Conservation (phyloP, 306 rosid species). For the Canavalia ensiformis region DNA sequence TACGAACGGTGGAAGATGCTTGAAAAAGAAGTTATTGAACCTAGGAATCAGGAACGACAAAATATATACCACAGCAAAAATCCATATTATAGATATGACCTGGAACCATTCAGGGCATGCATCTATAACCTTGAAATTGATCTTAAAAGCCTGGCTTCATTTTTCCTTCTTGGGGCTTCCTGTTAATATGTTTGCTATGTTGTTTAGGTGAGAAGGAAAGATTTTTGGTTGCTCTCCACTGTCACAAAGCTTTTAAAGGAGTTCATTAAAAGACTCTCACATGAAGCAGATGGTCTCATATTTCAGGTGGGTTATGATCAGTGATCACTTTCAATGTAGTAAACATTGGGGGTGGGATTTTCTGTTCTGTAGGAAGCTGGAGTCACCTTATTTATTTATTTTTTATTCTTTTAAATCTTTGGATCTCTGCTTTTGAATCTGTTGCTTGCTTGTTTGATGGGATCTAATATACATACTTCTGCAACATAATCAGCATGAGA, state of each 20-base stretch:
- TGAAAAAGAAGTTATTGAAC: conserved; percentile 99
- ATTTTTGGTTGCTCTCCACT: conserved; percentile 97
- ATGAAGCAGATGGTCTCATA: conserved; percentile 97
- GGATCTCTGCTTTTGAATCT: conserved; percentile 33
- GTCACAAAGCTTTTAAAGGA: conserved; percentile 91
- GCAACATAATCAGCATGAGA: conserved; percentile 27
- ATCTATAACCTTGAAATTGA: conserved; percentile 44
- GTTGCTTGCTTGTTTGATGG: conserved; percentile 28
- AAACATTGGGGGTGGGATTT: conserved; percentile 21
- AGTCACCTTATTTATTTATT: neutral
- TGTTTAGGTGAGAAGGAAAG: conserved; percentile 97
- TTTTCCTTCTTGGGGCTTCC: conserved; percentile 32
- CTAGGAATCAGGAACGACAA: conserved; percentile 87
- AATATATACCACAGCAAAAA: conserved; percentile 71
- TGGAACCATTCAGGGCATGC: conserved; percentile 97
- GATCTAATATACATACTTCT: conserved; percentile 13
- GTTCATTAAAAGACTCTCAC: conserved; percentile 93
- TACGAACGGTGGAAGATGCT: conserved; percentile 99
- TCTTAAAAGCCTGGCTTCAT: conserved; percentile 25
- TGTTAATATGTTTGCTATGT: conserved; percentile 51
- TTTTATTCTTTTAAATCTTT: neutral
- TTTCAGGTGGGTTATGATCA: conserved; percentile 77
- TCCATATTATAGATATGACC: conserved; percentile 92
- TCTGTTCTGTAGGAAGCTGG: conserved; percentile 35
- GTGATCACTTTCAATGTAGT: conserved; percentile 41